Base-by-base conservation (phyloP, 73 alveolate genomes). In the Paramecium sexaurelia region DNA sequence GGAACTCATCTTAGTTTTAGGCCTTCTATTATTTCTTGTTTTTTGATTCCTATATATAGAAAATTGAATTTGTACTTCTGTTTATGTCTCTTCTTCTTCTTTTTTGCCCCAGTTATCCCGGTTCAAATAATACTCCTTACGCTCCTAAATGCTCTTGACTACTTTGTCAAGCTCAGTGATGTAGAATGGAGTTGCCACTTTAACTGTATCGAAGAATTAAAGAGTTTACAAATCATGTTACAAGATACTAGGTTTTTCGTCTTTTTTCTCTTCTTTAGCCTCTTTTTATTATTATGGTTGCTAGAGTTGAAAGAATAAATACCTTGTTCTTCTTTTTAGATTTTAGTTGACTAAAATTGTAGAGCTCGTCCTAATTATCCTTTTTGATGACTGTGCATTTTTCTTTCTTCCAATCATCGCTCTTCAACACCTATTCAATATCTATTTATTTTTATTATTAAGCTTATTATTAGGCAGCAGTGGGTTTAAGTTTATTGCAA, bases 381-480 rank as follows among this genome's bases (percentile, higher is more conserved):
- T 71, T 35, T 36, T 37, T 37, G 13, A 71, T 19, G 6, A 71
- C 86, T 32, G 86, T 71, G 36, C 55, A 32, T 71, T 71, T 71
- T 32, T 71, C 86, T 71, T 71, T 71, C 61, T 71, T 71, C 86
- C 86, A 71, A 27, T 71, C 86, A 19, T 71, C 86, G 35, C 86
- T 71, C 56, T 71, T 35, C 15, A 71, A 36, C 11, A 71, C 86
- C 35, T 71, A 35, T 71, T 71, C 57, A 71, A 71, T 10, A 71
- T 71, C 86, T 27, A 71, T 40, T 71, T 71, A 71, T 71, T 32
- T 32, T 71, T 71, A 35, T 37, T 32, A 37, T 71, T 71, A 36
- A 2, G 55, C 86, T 71, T 71, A 19, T 71, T 35, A 32, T 71
- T 71, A 71, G 9, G 55, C 57, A 71, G 55, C 57, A 8, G 56